Conservation (phyloP, 2,329 filamentous ascomycete species). For the Microcyclospora tardicrescens region DNA sequence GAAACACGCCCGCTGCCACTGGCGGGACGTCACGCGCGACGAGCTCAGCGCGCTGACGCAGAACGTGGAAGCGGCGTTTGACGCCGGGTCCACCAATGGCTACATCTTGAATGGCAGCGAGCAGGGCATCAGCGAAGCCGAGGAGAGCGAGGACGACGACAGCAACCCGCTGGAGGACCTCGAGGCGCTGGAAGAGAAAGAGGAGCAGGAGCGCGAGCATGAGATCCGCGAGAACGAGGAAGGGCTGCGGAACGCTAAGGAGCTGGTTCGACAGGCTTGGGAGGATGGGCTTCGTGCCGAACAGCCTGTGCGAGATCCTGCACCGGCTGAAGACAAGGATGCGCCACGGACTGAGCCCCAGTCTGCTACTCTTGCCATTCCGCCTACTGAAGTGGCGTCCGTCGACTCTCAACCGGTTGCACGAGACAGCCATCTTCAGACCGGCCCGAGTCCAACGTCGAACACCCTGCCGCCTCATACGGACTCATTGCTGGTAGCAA, state of each 20-base stretch:
- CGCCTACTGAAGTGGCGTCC: no score
- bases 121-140: conserved; percentile 5
- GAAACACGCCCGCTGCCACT: conserved; percentile 79
- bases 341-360: no score
- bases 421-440: no score
- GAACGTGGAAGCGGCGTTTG: conserved; percentile 14
- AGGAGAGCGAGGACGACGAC: conserved; percentile 22
- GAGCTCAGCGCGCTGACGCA: conserved; percentile 36
- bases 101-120: conserved; percentile 12
- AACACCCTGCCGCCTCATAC: no score
- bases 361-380: no score
- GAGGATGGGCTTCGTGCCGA: conserved; percentile 7
- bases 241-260: conserved; percentile 18
- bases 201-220: conserved; percentile 18
- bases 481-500: no score
- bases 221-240: conserved; percentile 15
- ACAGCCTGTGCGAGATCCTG: no score
- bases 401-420: no score
- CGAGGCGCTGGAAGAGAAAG: conserved; percentile 21
- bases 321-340: no score
- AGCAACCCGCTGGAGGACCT: conserved; percentile 23
- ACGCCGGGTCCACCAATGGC: conserved; percentile 7
- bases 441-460: no score
- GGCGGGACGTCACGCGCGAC: conserved; percentile 66
- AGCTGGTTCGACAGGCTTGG: conserved; percentile 18